Base-by-base conservation (phyloP, 768 basidiomycete genomes). In the Arthromyces matolae region DNA sequence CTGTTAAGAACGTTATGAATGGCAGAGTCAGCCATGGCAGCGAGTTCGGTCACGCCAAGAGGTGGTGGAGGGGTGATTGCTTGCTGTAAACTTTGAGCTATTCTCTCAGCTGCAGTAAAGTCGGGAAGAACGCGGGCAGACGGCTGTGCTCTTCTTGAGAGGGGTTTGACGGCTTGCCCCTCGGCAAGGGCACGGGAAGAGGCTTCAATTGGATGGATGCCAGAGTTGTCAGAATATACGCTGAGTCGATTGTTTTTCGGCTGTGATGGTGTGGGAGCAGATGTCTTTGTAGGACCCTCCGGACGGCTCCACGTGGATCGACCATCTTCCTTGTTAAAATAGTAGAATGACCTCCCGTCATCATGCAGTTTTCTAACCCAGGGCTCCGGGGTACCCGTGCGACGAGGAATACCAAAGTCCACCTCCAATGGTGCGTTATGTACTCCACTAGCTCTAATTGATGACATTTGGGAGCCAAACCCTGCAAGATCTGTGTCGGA, bases 351-450 rank as follows among this genome's bases (percentile, higher is more conserved):
- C 66, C 80, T 71, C 28, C 89, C 89, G 56, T 93, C 90, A 58
- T 92, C 89, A 22, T 86, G 86, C 34, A 90, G 71, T 44, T 81
- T 81, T 58, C 78, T 80, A 19, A 83, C 70, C 93, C 93, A 94
- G n/a, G 84, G 84, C 55, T 90, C 85, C n/a, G 88, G 84, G 6
- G 80, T 81, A 13, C 78, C 73, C n/a, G 78, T 75, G 22, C 78
- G 76, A 38, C 72, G 76, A 14, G 72, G 73, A n/a, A 83, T 60
- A 25, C 82, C 83, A 58, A 84, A 83, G n/a, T n/a, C n/a, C n/a
- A n/a, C n/a, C n/a, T n/a, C n/a, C n/a, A n/a, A n/a, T n/a, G n/a
- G n/a, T n/a, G n/a, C n/a, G n/a, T n/a, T n/a, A n/a, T n/a, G n/a
- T n/a, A n/a, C n/a, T n/a, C n/a, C n/a, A n/a, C n/a, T n/a, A 32